Evolutionary conservation across 2,329 filamentous ascomycete species (phyloP), one percentile per base, ranked within the genome.

Genomic region (Mycosphaerelloides madeirae): DNA sequence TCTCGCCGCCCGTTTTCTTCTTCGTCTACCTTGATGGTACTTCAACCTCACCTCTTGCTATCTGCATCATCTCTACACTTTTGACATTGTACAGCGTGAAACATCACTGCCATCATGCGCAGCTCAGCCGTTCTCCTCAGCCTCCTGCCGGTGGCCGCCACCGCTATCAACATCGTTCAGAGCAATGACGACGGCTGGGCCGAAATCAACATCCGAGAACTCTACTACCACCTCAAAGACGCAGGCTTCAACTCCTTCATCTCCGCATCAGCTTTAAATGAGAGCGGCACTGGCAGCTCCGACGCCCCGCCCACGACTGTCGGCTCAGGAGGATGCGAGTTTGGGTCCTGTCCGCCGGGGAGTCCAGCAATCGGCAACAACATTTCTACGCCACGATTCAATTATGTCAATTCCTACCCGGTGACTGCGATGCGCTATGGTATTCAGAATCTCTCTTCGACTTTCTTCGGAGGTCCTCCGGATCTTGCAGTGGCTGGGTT

Each of bases 111-210:
- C 33, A 35, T 18, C 13, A 35, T 35, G 33, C 16, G 11, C 16
- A 12, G 14, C 15, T 35, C 33, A 15, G 6, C 31, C 6, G 9
- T 35, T 12, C 33, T 35, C 9, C 16, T 35, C 9, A 12, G 14
- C 14, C 6, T 19, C 9, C 15, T 31, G 19, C 33, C 32, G 6
- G 5, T 39, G n/a, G 28, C 39, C 31, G 41, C 43, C 12, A n/a
- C 29, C 16, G 54, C 50, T n/a, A 39, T 54, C 41, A 78, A 79
- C 53, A 78, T 83, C 56, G 60, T 87, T 42, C 78, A 83, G 44
- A 76, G 76, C 52, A 87, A 87, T 63, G 83, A 87, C 53, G 84
- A 87, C 59, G 83, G 84, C 28, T 87, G 84, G 84, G 81, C 83
- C 4, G 83, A 85, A 66, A 74, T 74, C 31, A 84, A 86, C 57